A percentile compares a stretch with the other conserved stretches of the same genome.
Conservation (phyloP, 768 basidiomycete genomes). For the Hericium alpestre region DNA sequence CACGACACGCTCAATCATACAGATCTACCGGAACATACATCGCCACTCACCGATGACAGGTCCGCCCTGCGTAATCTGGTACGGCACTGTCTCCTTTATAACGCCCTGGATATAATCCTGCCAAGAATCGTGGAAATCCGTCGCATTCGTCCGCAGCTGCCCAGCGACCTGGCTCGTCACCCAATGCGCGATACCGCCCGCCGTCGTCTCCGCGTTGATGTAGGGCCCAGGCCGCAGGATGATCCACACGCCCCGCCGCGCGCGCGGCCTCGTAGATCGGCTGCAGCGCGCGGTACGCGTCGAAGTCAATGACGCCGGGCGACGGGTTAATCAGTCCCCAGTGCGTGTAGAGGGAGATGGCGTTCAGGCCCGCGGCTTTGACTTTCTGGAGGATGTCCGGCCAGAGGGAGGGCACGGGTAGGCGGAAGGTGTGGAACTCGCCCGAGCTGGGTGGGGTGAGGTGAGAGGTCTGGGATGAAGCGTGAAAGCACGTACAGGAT, state of each 20-base stretch:
- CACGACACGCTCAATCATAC: neutral
- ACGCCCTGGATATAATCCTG: conserved; percentile 59
- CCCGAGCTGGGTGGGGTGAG: conserved; percentile 44
- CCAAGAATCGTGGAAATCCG: conserved; percentile 65
- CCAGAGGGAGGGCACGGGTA: conserved; percentile 75
- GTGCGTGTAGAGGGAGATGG: conserved; percentile 68
- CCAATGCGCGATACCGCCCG: conserved; percentile 67
- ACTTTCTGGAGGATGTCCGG: conserved; percentile 72
- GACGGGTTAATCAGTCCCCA: conserved; percentile 74
- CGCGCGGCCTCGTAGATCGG: conserved; percentile 68
- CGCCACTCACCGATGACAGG: conserved; percentile 54
- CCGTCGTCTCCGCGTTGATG: conserved; percentile 76
- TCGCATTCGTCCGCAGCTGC: conserved; percentile 60
- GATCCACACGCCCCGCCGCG: conserved; percentile 68
- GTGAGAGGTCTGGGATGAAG: neutral
- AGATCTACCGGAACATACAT: neutral
- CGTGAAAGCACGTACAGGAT: neutral
- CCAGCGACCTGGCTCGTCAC: conserved; percentile 57
- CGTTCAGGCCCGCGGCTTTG: conserved; percentile 74
- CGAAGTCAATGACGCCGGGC: conserved; percentile 62
- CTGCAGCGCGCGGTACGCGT: conserved; percentile 56
- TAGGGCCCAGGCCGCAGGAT: conserved; percentile 68
- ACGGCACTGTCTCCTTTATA: conserved; percentile 44
- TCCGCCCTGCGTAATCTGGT: conserved; percentile 64
- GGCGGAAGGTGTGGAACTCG: conserved; percentile 75